Evolutionary conservation across 371 early-diverging fungal species (phyloP), one percentile per base, ranked within the genome.

Genomic region (Gilbertella persicaria): DNA sequence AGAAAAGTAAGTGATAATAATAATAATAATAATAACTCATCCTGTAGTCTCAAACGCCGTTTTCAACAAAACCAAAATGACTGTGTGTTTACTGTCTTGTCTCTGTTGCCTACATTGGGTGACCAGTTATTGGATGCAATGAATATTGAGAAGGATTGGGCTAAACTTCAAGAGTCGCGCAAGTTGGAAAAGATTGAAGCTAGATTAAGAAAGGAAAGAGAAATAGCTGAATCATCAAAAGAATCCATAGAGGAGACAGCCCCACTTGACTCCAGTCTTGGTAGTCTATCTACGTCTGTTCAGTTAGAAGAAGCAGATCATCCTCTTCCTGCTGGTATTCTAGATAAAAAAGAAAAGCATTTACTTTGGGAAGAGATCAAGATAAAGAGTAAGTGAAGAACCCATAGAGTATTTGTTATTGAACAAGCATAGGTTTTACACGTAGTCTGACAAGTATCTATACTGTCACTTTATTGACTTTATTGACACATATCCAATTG

Each of bases 31-130:
- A 36, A 24, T 26, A 28, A 5, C 41, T 42, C 36, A 35, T 20
- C 12, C 26, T 38, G 5, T 64, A 92, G 90, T 57, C 74, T 94
- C 45, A 87, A 87, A 53, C 80, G 90, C 37, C 89, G 95, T n/a
- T 95, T 95, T 60, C 91, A 94, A 55, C 92, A 93, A 72, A 94
- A 94, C 69, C 93, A 91, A 66, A 85, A 87, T 50, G 97, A 97
- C 69, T 94, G 95, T 66, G 75, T 85, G 20, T 93, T 89, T 49
- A 89, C 92, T 1, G 87, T 94, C 5, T 62, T 84, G 42, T 83
- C 92, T 14, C 78, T 63, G 26, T 68, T 95, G 41, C 92, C 94
- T 0, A 86, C 89, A 13, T 65, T 95, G 30, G 84, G 83, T 51
- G 88, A 92, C 40, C 84, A 91, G 42, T 68, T 96, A 0, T 69